Percentiles rank a stretch among this genome's conserved stretches.
These are phyloP conservation scores for Blastomyces gilchristii DNA, from an alignment of 2,329 filamentous ascomycete genomes.

Conservation along the genomic window DNA sequence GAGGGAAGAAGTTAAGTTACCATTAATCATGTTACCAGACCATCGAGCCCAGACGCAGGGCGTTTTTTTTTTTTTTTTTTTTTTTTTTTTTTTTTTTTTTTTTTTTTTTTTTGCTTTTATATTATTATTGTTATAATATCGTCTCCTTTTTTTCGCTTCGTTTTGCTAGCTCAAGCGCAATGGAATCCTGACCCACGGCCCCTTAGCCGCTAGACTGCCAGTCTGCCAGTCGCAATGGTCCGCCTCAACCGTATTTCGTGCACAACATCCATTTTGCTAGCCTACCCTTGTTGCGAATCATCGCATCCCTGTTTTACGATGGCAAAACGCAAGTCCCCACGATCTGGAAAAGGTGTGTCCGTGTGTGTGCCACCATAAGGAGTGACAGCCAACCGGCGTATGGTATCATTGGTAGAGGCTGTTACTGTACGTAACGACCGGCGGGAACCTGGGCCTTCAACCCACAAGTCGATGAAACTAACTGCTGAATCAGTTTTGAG, in stretches of 20 bases:
- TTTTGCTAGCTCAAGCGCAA: conserved; percentile 1
- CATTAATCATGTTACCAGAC: background rate
- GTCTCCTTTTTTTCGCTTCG: background rate
- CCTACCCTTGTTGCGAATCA: conserved; percentile 12
- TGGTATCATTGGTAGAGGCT: background rate
- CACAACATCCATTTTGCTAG: conserved; percentile 4
- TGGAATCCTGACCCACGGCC: conserved; percentile 2
- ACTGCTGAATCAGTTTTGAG: too few species aligned
- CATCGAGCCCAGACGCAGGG: background rate
- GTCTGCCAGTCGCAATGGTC: background rate
- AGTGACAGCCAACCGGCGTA: background rate
- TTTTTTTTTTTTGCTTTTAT: background rate
- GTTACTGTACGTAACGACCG: background rate
- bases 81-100: background rate
- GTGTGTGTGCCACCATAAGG: conserved; percentile 2
- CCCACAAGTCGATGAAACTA: background rate
- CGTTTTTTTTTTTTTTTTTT: background rate
- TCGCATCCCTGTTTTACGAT: conserved; percentile 14
- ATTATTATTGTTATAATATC: background rate
- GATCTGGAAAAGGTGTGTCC: conserved; percentile 19
- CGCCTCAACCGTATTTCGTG: conserved; percentile 6
- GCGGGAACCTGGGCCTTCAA: too few species aligned
- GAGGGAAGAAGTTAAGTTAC: background rate
- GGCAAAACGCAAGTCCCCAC: conserved; percentile 20
- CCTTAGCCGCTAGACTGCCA: background rate